phyloP scores from a whole-genome alignment of 176 grass and related monocot species.

The Triticum aestivum region DNA sequence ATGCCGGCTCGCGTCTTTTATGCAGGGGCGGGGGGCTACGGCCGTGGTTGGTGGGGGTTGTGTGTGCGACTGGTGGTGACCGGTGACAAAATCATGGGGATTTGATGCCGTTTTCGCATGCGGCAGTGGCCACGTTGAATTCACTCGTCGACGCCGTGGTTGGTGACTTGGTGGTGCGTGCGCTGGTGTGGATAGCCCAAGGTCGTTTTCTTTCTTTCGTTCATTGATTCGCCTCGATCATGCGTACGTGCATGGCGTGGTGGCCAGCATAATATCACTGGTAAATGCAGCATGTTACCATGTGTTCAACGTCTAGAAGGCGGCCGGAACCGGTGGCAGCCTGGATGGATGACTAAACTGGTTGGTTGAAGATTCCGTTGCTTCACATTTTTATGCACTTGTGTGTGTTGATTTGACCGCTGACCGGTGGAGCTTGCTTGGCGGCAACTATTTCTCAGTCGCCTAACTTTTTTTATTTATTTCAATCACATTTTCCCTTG shows the following conservation, averaged over 20 bases:
- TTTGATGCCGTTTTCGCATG: not conserved
- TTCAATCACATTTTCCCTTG: no score
- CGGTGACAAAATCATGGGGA: not conserved
- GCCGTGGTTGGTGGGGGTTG: slow-evolving; percentile 3
- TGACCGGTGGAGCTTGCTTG: no score
- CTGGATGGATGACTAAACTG: no score
- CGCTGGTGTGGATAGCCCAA: not conserved
- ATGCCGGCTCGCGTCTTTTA: not conserved
- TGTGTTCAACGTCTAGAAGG: not conserved
- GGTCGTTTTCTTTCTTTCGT: not conserved
- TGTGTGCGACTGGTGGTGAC: not conserved
- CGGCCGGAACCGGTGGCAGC: no score
- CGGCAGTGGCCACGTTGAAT: not conserved
- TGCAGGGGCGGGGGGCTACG: not conserved
- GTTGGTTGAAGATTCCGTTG: no score
- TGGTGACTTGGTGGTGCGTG: not conserved
- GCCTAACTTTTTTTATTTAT: no score
- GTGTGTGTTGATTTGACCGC: no score
- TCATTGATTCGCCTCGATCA: not conserved
- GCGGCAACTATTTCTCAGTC: no score
- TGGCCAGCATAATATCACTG: no score
- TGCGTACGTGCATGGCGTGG: not conserved
- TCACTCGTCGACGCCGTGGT: not conserved
- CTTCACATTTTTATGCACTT: no score
- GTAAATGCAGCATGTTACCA: not conserved